Base-by-base conservation (phyloP, 495 filamentous ascomycete genomes). In the Penicillium waksmanii region DNA sequence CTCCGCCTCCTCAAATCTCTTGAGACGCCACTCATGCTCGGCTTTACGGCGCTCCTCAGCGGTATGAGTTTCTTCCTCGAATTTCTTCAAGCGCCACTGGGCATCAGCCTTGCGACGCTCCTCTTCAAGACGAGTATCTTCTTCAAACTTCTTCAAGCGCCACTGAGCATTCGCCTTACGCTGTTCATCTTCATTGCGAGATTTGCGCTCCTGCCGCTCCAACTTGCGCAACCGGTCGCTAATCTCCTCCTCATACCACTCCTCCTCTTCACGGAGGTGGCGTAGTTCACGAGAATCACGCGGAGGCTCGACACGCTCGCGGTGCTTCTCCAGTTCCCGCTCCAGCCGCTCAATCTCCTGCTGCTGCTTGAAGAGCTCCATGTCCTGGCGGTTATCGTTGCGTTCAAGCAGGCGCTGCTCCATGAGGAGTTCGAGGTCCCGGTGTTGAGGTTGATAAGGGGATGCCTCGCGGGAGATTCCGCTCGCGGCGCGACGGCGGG, bases 331-430 rank as follows among this genome's bases (percentile, higher is more conserved):
- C 17, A 81, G 60, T 60, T 88, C 75, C 35, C 75, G 68, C 66
- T 77, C 67, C 58, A 81, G 40, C 5, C 69, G 61, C 53, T 80
- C 75, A 33, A 81, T 76, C 63, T 83, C 80, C 60, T 72, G 71
- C 62, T 78, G 73, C 51, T 75, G 72, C 33, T 70, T 72, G 21
- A 66, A 60, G 51, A 81, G 66, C 60, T 81, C 75, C 19, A 78
- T 17, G 54, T 78, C 75, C 55, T 78, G 77, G 0, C 72, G 69
- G 12, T 65, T 48, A 57, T 81, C 72, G 43, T 71, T 73, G 46
- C 58, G 64, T 62, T 77, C 67, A 33, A 79, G 67, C 18, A 76
- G 10, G 0, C 73, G 73, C 64, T 78, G 76, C 19, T 69, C 66
- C 51, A 77, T 66, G 2, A 71, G 54, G 1, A 79, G 62, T 21